phyloP scores from a whole-genome alignment of 2,329 filamentous ascomycete species.

The Ceratocystis papillata region DNA sequence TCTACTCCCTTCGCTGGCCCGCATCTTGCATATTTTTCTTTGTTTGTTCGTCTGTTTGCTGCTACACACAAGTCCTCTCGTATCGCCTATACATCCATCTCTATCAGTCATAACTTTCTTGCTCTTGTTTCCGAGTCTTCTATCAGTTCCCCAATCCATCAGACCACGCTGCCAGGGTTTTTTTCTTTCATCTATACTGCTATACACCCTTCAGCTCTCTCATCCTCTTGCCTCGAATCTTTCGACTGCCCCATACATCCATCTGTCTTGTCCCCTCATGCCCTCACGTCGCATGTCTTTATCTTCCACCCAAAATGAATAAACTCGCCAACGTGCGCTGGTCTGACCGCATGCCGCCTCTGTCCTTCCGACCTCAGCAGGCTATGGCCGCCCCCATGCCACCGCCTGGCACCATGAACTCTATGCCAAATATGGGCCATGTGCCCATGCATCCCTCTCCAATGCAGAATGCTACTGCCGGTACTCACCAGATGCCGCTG shows the following conservation, averaged over 20 bases:
- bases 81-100: neutral
- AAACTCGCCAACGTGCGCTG: conserved; percentile 62
- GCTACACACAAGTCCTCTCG: neutral
- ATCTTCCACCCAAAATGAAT: conserved; percentile 46
- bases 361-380: conserved; percentile 21
- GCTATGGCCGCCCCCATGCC: conserved; percentile 19
- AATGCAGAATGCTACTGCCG: conserved; percentile 19
- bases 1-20: too few relatives aligned
- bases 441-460: conserved; percentile 39
- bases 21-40: conserved; percentile 4
- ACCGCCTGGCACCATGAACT: conserved; percentile 17
- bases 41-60: neutral
- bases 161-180: too few relatives aligned
- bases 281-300: conserved; percentile 21
- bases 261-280: conserved; percentile 1
- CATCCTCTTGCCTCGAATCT: neutral
- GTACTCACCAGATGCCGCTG: conserved; percentile 22
- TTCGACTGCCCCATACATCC: neutral
- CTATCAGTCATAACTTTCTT: neutral
- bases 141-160: too few relatives aligned
- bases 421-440: conserved; percentile 22
- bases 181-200: conserved; percentile 1
- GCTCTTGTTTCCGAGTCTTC: too few relatives aligned
- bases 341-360: conserved; percentile 50
- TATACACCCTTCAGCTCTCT: conserved; percentile 8